phyloP scores from a whole-genome alignment of 768 basidiomycete genomes.

The Mycena venus region DNA sequence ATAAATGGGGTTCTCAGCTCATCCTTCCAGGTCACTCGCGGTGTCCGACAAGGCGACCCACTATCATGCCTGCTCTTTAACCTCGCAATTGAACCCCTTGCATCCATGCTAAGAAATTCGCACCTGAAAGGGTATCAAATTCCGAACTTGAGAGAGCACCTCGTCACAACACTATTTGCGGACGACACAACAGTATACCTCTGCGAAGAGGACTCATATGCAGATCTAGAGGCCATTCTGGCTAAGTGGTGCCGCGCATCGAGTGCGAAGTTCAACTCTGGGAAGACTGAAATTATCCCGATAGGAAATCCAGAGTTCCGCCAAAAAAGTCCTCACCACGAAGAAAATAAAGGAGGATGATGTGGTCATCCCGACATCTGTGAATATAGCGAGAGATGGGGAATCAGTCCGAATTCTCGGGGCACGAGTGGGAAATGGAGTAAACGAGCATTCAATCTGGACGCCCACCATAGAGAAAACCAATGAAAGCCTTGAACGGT shows the following conservation, averaged over 20 bases:
- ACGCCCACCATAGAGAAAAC: conserved; percentile 43
- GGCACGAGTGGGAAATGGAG: conserved; percentile 46
- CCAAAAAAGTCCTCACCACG: not conserved
- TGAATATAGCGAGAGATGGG: conserved; percentile 45
- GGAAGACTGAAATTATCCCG: not conserved
- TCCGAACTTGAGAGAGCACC: not conserved
- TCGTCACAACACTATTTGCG: not conserved
- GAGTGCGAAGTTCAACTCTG: not conserved
- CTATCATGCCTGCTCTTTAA: not conserved
- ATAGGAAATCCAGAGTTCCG: conserved; percentile 43
- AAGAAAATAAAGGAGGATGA: conserved; percentile 10
- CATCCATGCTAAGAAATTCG: not conserved
- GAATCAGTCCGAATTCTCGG: conserved; percentile 47
- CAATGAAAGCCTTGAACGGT: conserved; percentile 29
- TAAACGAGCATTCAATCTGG: conserved; percentile 40
- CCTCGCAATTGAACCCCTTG: not conserved
- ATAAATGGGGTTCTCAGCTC: conserved; percentile 14
- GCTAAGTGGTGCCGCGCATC: not conserved
- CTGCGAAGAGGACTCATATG: not conserved
- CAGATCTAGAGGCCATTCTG: not conserved
- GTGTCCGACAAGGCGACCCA: not conserved
- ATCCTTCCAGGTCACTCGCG: not conserved
- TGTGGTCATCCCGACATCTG: conserved; percentile 27
- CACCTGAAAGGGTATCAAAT: not conserved
- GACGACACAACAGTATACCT: not conserved